These are phyloP conservation scores for Alternaria sp. DNA, from an alignment of 2,329 filamentous ascomycete species.

Conservation along the genomic window DNA sequence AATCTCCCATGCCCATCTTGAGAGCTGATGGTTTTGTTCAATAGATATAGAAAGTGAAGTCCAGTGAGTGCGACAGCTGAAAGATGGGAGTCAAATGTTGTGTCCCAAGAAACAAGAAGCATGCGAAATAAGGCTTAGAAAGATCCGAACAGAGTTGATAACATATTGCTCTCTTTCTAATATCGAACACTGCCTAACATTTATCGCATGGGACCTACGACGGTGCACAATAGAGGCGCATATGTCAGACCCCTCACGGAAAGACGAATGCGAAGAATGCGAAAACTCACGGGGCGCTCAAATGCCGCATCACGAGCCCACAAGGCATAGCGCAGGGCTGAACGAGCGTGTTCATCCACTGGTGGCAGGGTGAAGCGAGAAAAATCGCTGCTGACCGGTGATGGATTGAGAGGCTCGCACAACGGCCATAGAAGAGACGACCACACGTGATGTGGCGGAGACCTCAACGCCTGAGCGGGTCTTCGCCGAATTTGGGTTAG, in stretches of 20 bases:
- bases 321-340: constrained; percentile 28
- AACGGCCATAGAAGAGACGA: not conserved
- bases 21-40: not conserved
- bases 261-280: constrained; percentile 42
- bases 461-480: constrained; percentile 10
- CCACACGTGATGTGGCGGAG: constrained; percentile 18
- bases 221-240: not conserved
- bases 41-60: not conserved
- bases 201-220: not conserved
- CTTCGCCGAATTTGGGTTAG: constrained; percentile 15
- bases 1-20: constrained; percentile 45
- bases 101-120: not conserved
- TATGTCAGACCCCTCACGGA: not conserved
- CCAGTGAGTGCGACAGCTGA: not conserved
- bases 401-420: constrained; percentile 2
- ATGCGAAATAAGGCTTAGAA: not conserved
- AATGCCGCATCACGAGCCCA: constrained; percentile 11
- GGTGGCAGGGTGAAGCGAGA: constrained; percentile 12
- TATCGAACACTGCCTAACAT: not conserved
- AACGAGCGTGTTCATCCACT: not conserved
- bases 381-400: not conserved
- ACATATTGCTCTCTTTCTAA: not conserved
- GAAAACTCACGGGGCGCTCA: constrained; percentile 10
- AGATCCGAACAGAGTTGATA: not conserved
- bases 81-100: not conserved